Conservation (phyloP, 129 eudicot species). For the Helianthus tuberosus region DNA sequence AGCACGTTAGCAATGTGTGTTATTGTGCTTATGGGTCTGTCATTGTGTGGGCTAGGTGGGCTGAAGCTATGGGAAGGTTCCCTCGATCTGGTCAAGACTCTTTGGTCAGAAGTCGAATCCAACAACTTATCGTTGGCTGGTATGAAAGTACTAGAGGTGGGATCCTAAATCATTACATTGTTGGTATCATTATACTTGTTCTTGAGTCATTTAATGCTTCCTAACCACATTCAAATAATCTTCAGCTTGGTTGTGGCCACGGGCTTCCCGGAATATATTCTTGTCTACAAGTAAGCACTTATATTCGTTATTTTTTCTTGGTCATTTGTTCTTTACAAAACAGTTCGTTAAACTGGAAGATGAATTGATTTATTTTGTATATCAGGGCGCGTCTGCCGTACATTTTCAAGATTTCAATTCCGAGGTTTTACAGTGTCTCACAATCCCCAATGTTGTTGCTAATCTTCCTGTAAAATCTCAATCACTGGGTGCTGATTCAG, state of each 20-base stretch:
- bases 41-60: slow-evolving; percentile 59
- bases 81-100: slow-evolving; percentile 74
- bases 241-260: slow-evolving; percentile 98
- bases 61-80: slow-evolving; percentile 98
- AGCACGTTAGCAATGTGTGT: background rate
- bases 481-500: slow-evolving; percentile 15
- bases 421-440: slow-evolving; percentile 79
- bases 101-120: slow-evolving; percentile 56
- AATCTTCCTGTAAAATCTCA: slow-evolving; percentile 42
- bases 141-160: slow-evolving; percentile 57
- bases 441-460: slow-evolving; percentile 75
- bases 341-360: background rate
- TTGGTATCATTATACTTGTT: background rate
- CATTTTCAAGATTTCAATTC: slow-evolving; percentile 96
- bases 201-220: slow-evolving; percentile 6
- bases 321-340: background rate
- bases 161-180: background rate
- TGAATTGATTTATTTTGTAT: background rate
- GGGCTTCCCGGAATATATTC: slow-evolving; percentile 62
- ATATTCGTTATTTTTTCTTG: background rate
- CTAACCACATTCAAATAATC: slow-evolving; percentile 30
- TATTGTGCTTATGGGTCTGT: slow-evolving; percentile 10
- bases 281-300: background rate
- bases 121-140: slow-evolving; percentile 56
- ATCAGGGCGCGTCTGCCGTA: slow-evolving; percentile 67